Percentiles rank a stretch among this genome's conserved stretches.
phyloP scores from a whole-genome alignment of 1,284 basidiomycete species.

The Waitea zeae region DNA sequence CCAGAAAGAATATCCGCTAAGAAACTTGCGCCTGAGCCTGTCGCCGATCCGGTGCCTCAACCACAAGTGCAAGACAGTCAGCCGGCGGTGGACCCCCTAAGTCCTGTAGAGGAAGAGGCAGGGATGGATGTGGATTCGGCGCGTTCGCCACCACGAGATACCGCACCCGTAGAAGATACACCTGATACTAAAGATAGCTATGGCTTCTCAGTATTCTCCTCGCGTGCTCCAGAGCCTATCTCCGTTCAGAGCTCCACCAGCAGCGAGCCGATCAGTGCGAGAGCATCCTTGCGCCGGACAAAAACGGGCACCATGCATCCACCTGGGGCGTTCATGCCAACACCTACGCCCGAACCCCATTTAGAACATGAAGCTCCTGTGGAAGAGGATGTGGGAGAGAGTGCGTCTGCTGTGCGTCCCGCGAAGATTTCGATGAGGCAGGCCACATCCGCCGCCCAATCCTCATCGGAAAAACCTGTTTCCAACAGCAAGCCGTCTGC shows the following conservation, averaged over 20 bases:
- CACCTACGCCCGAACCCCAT: too few relatives aligned
- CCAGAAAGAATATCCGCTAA: slow-evolving; percentile 5
- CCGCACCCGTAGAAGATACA: not conserved
- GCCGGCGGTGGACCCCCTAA: too few relatives aligned
- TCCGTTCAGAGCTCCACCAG: not conserved
- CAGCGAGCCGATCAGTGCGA: not conserved
- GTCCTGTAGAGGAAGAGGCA: too few relatives aligned
- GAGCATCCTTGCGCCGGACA: not conserved
- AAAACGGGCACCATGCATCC: not conserved
- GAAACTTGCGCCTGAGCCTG: too few relatives aligned
- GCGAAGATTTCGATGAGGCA: too few relatives aligned
- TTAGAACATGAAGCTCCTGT: too few relatives aligned
- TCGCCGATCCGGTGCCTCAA: not conserved
- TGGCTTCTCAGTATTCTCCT: not conserved
- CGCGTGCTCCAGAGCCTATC: not conserved
- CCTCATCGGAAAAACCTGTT: too few relatives aligned
- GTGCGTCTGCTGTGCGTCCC: too few relatives aligned
- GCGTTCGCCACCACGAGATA: not conserved
- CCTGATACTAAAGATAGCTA: not conserved
- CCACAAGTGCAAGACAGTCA: not conserved
- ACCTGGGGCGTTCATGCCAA: not conserved
- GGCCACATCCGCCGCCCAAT: too few relatives aligned
- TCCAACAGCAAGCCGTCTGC: too few relatives aligned
- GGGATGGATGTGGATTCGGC: not conserved
- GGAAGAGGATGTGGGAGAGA: too few relatives aligned